Evolutionary conservation across 2,329 filamentous ascomycete genomes (phyloP).

Genomic region (Ciborinia camelliae): DNA sequence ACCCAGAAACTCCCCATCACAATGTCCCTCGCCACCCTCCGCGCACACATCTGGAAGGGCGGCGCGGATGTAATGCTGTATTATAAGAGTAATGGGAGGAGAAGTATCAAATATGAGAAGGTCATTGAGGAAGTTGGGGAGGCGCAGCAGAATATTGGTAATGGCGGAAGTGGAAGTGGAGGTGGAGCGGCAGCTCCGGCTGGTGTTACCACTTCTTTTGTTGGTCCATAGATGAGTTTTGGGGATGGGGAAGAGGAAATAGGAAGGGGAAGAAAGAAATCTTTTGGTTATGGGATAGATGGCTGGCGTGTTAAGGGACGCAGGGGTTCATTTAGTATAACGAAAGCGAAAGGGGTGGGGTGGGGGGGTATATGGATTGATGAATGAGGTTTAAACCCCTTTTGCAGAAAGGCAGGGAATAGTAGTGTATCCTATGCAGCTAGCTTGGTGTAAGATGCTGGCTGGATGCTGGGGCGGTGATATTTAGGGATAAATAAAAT

Average conservation of each 20-base stretch:
- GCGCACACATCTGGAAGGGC: slow-evolving; percentile 89
- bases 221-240: not conserved
- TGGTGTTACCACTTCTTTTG: not conserved
- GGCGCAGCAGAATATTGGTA: not conserved
- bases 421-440: not conserved
- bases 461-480: not conserved
- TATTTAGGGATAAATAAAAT: not conserved
- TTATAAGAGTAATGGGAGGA: slow-evolving; percentile 86
- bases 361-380: not conserved
- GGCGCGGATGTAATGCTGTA: slow-evolving; percentile 88
- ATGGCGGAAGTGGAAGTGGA: not conserved
- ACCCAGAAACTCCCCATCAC: slow-evolving; percentile 59
- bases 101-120: slow-evolving; percentile 28
- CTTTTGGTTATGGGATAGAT: not conserved
- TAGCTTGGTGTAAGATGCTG: not conserved
- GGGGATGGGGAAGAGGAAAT: not conserved
- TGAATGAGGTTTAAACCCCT: not conserved
- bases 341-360: not conserved
- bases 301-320: not conserved
- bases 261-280: not conserved
- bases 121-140: not conserved
- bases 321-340: not conserved
- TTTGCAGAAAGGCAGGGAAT: not conserved
- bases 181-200: not conserved
- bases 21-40: slow-evolving; percentile 91